Base-by-base conservation (phyloP, 2,329 filamentous ascomycete genomes). In the Cryphonectria naterciae region DNA sequence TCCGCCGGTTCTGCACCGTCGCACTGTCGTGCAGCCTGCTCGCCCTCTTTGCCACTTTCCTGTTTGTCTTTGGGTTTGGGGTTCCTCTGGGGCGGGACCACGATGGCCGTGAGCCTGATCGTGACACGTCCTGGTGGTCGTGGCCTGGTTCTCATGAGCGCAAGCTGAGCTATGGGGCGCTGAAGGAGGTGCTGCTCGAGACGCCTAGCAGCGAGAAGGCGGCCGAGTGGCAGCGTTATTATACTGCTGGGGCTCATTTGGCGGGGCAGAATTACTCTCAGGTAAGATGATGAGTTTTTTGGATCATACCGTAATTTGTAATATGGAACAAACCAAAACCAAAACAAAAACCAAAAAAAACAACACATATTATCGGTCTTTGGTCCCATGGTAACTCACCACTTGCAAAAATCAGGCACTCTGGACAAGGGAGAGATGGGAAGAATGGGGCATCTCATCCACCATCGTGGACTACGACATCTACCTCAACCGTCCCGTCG, bases 211-310 rank as follows among this genome's bases (percentile, higher is more conserved):
- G 85, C 41, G 81, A 86, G 63, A 85, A 85, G 74, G 87, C 87
- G 11, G 85, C 87, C 73, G 89, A 93, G 81, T 95, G 92, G 92
- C 93, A 90, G 79, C 84, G 84, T 73, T 95, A 95, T 79, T 95
- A 95, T 77, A 93, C 93, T 0, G 83, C 90, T 0, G 93, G 93
- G 0, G 86, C 91, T 25, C 93, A 95, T 80, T 81, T 95, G 65
- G 92, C 91, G 0, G 93, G 93, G 28, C 90, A 91, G 81, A 96
- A 95, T 78, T 85, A 90, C 72, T 93, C 91, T 65, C 92, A 94
- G 82, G 87, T 85, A 79, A 71, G 54, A 56, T 1, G n/a, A 56
- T 13, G 11, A 25, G 22, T 15, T 11, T 28, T 19, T 15, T 19
- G 25, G 2, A 15, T 15, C 15, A 13, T 17, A 56, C 19, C 19